Evolutionary conservation across 441 rosid species (phyloP).

Genomic region (Populus trichocarpa): DNA sequence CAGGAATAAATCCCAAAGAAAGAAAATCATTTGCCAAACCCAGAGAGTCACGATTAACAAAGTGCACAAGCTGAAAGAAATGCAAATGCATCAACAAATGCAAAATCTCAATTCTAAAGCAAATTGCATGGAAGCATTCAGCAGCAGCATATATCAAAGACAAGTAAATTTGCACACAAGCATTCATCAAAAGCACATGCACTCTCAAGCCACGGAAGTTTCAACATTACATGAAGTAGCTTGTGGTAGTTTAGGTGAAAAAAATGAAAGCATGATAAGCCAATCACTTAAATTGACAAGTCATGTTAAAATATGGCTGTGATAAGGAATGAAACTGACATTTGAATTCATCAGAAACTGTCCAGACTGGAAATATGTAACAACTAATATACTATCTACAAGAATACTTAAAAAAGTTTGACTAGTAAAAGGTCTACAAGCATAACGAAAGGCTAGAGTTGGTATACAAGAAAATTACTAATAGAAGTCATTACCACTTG

Average conservation of each 20-base stretch:
- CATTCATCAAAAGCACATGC: neutral
- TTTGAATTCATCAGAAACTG: neutral
- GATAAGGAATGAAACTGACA: neutral
- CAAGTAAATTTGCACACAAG: neutral
- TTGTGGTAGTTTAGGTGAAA: neutral
- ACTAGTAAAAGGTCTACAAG: neutral
- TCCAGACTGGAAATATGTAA: neutral
- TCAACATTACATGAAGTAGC: neutral
- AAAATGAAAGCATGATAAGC: neutral
- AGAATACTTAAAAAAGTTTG: neutral
- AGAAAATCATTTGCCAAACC: constrained; percentile 99
- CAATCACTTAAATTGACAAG: neutral
- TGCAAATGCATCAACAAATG: constrained; percentile 36
- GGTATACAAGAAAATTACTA: neutral
- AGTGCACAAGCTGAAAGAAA: constrained; percentile 95
- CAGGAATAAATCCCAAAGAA: constrained; percentile 99
- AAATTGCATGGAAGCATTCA: constrained; percentile 3
- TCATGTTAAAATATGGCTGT: neutral
- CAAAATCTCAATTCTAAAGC: constrained; percentile 13
- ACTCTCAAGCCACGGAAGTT: neutral
- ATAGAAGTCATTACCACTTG: constrained; percentile 60
- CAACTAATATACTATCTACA: neutral
- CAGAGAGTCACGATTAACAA: constrained; percentile 96
- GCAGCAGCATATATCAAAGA: neutral
- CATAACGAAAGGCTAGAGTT: neutral